Base-by-base conservation (phyloP, 2,329 filamentous ascomycete genomes). In the Bipolaris zeicola region DNA sequence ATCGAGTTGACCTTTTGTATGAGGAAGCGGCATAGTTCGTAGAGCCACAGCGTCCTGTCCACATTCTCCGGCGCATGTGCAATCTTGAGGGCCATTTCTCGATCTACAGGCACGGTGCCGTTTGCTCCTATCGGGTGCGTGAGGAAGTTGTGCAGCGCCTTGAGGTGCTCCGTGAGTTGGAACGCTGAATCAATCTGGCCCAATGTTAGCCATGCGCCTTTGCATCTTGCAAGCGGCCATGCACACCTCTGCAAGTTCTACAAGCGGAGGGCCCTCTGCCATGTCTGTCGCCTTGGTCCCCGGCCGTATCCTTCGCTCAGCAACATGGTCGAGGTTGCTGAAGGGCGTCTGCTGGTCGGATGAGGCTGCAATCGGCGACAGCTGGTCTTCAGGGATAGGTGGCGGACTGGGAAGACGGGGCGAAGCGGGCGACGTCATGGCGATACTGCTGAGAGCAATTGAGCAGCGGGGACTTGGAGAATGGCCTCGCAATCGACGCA, bases 1-100 rank as follows among this genome's bases (percentile, higher is more conserved):
- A 99, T 85, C 61, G 88, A 87, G 80, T 99, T 99, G 75, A 92
- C 94, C 78, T 97, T 93, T 64, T 94, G 90, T 50, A 94, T 96
- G 57, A 99, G 87, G 75, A 98, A 96, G 59, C 95, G 92, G 71
- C 92, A 97, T 47, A 99, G 89, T 79, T 99, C 95, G 79, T 98
- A 99, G 43, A 98, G 88, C 95, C 95, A 99, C 41, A 98, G 85
- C 8, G 90, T 91, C 64, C 88, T 87, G 72, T 97, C 92, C 63
- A 95, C 88, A 55, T 89, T 89, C 20, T 88, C 83, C 0, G 95
- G 95, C 20, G 93, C 89, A 42, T 88, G 87, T 36, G 92, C 89
- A 37, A 99, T 87, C 66, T 88, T 83, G 52, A 85, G 79, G 10
- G 95, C 93, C 39, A 90, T 89, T 31, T 88, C 83, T 69, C 89